Conservation (phyloP, 495 filamentous ascomycete species). For the Penicillium taxi region DNA sequence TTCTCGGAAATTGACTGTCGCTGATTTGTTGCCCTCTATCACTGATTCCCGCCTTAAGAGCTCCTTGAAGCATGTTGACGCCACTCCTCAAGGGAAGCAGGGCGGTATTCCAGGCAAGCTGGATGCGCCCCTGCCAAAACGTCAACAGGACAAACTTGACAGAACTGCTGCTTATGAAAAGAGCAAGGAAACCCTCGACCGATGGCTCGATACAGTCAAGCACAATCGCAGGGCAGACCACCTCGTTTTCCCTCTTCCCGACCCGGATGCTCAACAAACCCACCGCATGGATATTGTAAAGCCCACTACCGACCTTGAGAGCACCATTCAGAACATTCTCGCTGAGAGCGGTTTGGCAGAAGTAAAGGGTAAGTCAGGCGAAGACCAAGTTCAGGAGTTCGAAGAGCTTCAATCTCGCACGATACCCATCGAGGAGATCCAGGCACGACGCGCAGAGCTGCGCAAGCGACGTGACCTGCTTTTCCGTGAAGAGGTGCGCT, state of each 20-base stretch:
- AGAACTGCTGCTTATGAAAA: conserved; percentile 81
- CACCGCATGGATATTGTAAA: conserved; percentile 41
- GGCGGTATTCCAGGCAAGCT: conserved; percentile 61
- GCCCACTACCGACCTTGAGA: conserved; percentile 74
- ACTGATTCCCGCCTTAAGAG: conserved; percentile 71
- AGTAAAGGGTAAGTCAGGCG: conserved; percentile 49
- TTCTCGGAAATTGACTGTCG: conserved; percentile 67
- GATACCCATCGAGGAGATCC: conserved; percentile 61
- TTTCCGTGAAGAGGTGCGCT: conserved; percentile 81
- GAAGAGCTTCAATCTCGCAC: conserved; percentile 62
- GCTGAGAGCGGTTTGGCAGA: conserved; percentile 73
- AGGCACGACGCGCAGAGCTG: conserved; percentile 64
- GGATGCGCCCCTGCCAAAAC: conserved; percentile 74
- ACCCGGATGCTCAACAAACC: conserved; percentile 50
- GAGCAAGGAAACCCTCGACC: conserved; percentile 80
- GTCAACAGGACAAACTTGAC: conserved; percentile 82
- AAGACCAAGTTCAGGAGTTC: conserved; percentile 57
- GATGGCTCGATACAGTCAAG: conserved; percentile 93
- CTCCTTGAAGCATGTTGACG: conserved; percentile 60
- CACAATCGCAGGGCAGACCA: conserved; percentile 88
- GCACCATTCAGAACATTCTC: conserved; percentile 74
- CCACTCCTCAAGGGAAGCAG: conserved; percentile 36
- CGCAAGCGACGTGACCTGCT: conserved; percentile 74
- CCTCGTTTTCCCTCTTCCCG: conserved; percentile 77
- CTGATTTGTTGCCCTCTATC: conserved; percentile 65